Evolutionary conservation across 2,329 filamentous ascomycete species (phyloP), one percentile per base, ranked within the genome.

Genomic region (Cyphellophora attinorum): DNA sequence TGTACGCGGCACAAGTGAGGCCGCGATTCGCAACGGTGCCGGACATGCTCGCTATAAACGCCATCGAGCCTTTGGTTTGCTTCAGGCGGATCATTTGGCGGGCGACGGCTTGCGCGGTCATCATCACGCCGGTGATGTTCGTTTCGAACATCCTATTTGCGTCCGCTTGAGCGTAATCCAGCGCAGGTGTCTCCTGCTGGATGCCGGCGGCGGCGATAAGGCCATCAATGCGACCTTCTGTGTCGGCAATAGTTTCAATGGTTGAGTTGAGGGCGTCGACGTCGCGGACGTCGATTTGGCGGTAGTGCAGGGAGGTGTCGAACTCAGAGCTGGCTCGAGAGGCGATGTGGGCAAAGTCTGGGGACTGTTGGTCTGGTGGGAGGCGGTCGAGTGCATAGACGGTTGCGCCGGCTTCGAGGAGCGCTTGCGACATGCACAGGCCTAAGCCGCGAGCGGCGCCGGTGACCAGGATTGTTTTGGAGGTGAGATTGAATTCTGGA

Each of bases 101-200:
- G 14, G 74, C 74, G 10, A 68, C 70, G 5, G 73, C 73, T 53
- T 76, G 72, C 5, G 72, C 64, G 5, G 73, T 74, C 72, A 78
- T 76, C 52, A 78, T 72, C 5, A 72, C 70, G 6, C 74, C 74
- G 0, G 72, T 76, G 32, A 76, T 62, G 47, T 76, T 76, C 44
- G 76, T 60, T 46, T 74, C 70, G 41, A 78, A 70, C 72, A 79
- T 78, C 37, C 61, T 67, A 47, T 76, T 76, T 35, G 70, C 65
- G 46, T 78, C 73, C 51, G 74, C 68, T 34, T 68, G 63, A 2
- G 66, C 65, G 55, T 93, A 93, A 31, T 93, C 85, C 35, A 94
- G 65, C 2, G 88, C 85, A 0, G 83, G 62, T 0, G 77, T 85
- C 61, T 93, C 85, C 58, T 93, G 81, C 60, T 93, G 84, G 27